These are phyloP conservation scores for Metschnikowia colocasiae DNA, from an alignment of 805 yeast genomes.

Conservation along the genomic window DNA sequence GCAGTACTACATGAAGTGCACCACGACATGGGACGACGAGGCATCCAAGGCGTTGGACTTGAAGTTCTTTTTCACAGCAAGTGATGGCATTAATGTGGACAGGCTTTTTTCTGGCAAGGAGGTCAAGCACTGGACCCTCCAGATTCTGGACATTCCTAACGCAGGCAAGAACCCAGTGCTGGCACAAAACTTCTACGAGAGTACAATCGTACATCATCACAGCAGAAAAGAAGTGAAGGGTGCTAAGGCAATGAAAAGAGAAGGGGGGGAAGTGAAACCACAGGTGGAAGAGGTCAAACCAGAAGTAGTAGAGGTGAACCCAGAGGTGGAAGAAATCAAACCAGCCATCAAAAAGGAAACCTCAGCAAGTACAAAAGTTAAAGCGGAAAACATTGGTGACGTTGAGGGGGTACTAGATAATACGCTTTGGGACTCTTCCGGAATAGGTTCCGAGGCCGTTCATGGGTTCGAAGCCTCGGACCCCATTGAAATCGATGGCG, in stretches of 20 bases:
- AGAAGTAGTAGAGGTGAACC: not conserved
- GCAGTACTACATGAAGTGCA: constrained; percentile 49
- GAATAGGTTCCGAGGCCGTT: not conserved
- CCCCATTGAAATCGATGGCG: constrained; percentile 2
- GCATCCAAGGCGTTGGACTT: constrained; percentile 23
- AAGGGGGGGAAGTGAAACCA: not conserved
- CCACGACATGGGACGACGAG: constrained; percentile 43
- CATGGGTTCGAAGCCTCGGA: not conserved
- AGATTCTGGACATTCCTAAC: constrained; percentile 67
- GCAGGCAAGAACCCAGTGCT: constrained; percentile 67
- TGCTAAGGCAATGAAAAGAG: not conserved
- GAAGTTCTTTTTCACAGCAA: constrained; percentile 18
- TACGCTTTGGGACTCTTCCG: not conserved
- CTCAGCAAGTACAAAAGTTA: not conserved
- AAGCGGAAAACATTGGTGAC: not conserved
- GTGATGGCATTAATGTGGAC: constrained; percentile 23
- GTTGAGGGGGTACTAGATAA: not conserved
- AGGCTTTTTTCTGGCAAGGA: constrained; percentile 28
- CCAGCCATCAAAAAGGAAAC: not conserved
- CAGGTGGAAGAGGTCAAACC: not conserved
- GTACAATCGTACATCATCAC: constrained; percentile 50
- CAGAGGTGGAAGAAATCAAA: constrained; percentile 1
- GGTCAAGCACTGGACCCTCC: constrained; percentile 54
- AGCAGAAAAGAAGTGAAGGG: constrained; percentile 19
- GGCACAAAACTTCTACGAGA: constrained; percentile 60